A percentile compares a stretch with the other conserved stretches of the same genome.
phyloP scores from a whole-genome alignment of 352 stramenopile species.

The Phytophthora aleatoria region DNA sequence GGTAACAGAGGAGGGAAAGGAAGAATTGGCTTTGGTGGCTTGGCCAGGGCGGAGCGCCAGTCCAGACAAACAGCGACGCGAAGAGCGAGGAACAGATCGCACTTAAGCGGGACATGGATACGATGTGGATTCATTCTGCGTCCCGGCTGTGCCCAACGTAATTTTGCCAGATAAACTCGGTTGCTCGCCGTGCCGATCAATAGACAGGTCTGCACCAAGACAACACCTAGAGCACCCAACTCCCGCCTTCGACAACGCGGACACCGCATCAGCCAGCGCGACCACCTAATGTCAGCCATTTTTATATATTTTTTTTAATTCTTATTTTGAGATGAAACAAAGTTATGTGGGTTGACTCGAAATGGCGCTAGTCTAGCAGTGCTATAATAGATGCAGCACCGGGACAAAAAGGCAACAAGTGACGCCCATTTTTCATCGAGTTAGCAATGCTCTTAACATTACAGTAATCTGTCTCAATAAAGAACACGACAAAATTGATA shows the following conservation, averaged over 20 bases:
- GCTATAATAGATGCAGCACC: not conserved
- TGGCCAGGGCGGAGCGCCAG: constrained; percentile 25
- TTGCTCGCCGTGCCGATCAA: too few relatives aligned
- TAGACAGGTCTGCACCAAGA: too few relatives aligned
- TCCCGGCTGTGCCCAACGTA: not conserved
- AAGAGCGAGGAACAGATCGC: constrained; percentile 43
- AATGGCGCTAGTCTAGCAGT: not conserved
- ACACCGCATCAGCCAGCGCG: too few relatives aligned
- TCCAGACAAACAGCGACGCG: constrained; percentile 33
- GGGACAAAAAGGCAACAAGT: constrained; percentile 12
- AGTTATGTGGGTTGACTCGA: constrained; percentile 20
- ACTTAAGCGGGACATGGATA: constrained; percentile 46
- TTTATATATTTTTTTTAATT: too few relatives aligned
- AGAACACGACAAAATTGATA: too few relatives aligned
- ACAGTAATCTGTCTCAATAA: too few relatives aligned
- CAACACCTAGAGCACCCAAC: too few relatives aligned
- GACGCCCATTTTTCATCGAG: constrained; percentile 2
- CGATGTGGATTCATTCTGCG: constrained; percentile 23
- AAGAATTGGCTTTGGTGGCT: constrained; percentile 35
- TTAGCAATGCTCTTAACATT: too few relatives aligned
- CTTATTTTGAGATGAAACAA: constrained; percentile 15
- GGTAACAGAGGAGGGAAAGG: constrained; percentile 29
- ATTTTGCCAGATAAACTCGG: too few relatives aligned
- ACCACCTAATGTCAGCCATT: too few relatives aligned
- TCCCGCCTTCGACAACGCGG: too few relatives aligned